Evolutionary conservation across 257 asterid species (phyloP).

Genomic region (Scutellaria baicalensis): DNA sequence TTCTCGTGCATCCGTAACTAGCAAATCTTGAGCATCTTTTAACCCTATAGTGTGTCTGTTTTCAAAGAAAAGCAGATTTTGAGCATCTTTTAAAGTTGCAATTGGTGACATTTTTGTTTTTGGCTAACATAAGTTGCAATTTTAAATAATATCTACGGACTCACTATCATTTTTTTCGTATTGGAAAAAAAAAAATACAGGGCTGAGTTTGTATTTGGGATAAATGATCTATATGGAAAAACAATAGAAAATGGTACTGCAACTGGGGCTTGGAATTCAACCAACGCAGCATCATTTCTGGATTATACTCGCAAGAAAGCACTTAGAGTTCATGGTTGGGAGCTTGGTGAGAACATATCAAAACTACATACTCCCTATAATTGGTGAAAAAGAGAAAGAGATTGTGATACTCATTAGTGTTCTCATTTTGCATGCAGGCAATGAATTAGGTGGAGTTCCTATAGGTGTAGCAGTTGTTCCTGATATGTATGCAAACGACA

Average conservation of each 20-base stretch:
- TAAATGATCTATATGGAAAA: slow-evolving; percentile 66
- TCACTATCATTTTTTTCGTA: too few relatives aligned
- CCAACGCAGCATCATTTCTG: slow-evolving; percentile 53
- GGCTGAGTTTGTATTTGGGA: slow-evolving; percentile 53
- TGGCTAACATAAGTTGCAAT: too few relatives aligned
- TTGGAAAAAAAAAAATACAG: slow-evolving; percentile 18
- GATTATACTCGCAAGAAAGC: slow-evolving; percentile 54
- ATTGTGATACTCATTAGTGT: too few relatives aligned
- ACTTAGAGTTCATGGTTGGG: slow-evolving; percentile 54
- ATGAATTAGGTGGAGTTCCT: slow-evolving; percentile 65
- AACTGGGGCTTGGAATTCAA: slow-evolving; percentile 53
- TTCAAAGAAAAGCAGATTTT: too few relatives aligned
- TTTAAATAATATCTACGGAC: too few relatives aligned
- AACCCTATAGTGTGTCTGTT: too few relatives aligned
- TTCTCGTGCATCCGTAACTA: too few relatives aligned
- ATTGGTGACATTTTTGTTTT: too few relatives aligned
- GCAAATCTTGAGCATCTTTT: too few relatives aligned
- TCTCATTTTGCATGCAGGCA: slow-evolving; percentile 29
- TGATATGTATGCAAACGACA: slow-evolving; percentile 49
- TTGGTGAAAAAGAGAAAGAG: too few relatives aligned
- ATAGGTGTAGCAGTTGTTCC: slow-evolving; percentile 43
- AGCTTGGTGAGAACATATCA: slow-evolving; percentile 24
- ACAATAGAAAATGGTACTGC: slow-evolving; percentile 28
- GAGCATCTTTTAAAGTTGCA: too few relatives aligned
- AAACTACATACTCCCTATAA: too few relatives aligned